phyloP scores from a whole-genome alignment of 371 early-diverging fungal genomes.

The Entomophthora muscae region DNA sequence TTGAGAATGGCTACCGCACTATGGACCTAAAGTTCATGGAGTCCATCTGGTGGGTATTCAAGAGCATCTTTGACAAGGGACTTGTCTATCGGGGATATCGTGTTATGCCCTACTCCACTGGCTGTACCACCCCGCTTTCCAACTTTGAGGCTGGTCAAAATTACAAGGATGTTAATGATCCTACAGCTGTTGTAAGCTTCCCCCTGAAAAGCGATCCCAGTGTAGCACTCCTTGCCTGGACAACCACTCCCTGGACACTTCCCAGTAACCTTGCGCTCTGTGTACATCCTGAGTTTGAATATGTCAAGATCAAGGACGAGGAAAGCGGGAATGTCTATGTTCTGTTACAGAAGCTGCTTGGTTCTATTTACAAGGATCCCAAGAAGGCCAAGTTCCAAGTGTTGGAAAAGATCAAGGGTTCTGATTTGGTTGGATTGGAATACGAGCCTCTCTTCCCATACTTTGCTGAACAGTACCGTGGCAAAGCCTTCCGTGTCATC shows the following conservation, averaged over 20 bases:
- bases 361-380: conserved; percentile 79
- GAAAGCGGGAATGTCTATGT: conserved; percentile 69
- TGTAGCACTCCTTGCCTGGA: conserved; percentile 91
- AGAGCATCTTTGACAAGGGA: conserved; percentile 89
- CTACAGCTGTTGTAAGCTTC: conserved; percentile 94
- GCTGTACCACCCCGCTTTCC: conserved; percentile 90
- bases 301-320: conserved; percentile 83
- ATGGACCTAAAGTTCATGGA: conserved; percentile 95
- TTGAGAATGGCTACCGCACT: conserved; percentile 99
- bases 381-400: conserved; percentile 88
- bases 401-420: conserved; percentile 63
- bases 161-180: conserved; percentile 98
- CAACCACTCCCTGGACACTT: conserved; percentile 99
- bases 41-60: conserved; percentile 99
- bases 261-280: conserved; percentile 93
- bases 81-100: conserved; percentile 95
- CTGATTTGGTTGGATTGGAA: conserved; percentile 72
- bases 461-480: conserved; percentile 48
- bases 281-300: conserved; percentile 88
- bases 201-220: conserved; percentile 69
- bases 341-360: conserved; percentile 68
- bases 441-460: conserved; percentile 89
- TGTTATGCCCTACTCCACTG: conserved; percentile 99
- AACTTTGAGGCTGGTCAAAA: conserved; percentile 99
- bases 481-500: conserved; percentile 75